Base-by-base conservation (phyloP, 2,329 filamentous ascomycete genomes). In the Pestalotiopsis sp. region DNA sequence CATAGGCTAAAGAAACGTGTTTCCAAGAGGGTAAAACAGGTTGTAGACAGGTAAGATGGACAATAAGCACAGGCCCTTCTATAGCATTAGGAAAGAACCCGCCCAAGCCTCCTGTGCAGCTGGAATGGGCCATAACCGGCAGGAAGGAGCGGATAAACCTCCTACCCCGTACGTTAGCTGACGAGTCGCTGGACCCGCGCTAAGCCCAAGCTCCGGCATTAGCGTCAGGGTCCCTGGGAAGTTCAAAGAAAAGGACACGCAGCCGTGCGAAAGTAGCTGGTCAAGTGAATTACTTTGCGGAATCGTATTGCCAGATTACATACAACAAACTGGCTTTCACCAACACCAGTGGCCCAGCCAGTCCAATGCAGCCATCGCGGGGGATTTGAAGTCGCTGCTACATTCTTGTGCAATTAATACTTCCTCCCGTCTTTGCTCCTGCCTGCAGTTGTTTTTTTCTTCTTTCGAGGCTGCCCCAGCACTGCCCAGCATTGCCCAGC, bases 351-450 rank as follows among this genome's bases (percentile, higher is more conserved):
- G 22, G 44, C 22, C 52, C 40, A 65, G 44, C 35, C 38, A 64
- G 30, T 64, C 62, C 63, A 65, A 65, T 65, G 63, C 63, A 57
- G 63, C 63, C 17, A 56, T 39, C 63, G 30, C 63, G 63, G 63
- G 44, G 48, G 20, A 56, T 30, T 10, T 65, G 63, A 65, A 65
- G 44, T 57, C 48, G 52, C 63, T 14, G 63, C 40, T 65, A 24
- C 48, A 57, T 38, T 22, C 22, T 65, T 24, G 24, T 24, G 40
- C 48, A 44, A n/a, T 65, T 48, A 44, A 20, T 35, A 35, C 30
- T 14, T 65, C 63, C 44, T 48, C 56, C 20, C 24, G 14, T 14
- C 24, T 65, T 65, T 35, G 63, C 44, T 65, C 52, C 52, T 57
- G 26, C 63, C 30, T 65, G 14, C 22, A 30, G 61, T 22, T 22